Base-by-base conservation (phyloP, 805 yeast genomes). In the Brettanomyces custersianus region DNA sequence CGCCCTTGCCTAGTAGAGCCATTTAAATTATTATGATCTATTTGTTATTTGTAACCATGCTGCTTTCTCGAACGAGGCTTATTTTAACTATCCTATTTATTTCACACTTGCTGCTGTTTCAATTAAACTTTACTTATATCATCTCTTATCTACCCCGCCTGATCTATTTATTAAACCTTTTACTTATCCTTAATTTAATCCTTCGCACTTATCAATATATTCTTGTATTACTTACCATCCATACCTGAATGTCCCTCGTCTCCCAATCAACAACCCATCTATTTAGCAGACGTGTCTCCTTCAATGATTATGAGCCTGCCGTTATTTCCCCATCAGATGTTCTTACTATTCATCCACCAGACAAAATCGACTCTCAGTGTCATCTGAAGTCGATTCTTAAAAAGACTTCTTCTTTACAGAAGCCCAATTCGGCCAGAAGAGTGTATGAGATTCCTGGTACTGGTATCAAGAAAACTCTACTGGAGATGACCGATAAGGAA, bases 401-500 rank as follows among this genome's bases (percentile, higher is more conserved):
- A 15, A 28, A 27, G 26, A 19, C 31, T 9, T 13, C 12, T 13
- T 11, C 9, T 5, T 17, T 15, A 28, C 13, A 12, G 6, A n/a
- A n/a, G 8, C 12, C 20, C 12, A 22, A 18, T n/a, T 13, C 31
- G 9, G 18, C 31, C 13, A 23, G 31, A 18, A 27, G 24, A 13
- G 27, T 20, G 12, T 33, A 33, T 24, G 35, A 33, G 29, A 33
- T 33, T 35, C 18, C 44, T 26, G 29, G 28, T 34, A 33, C 36
- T 23, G 38, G 38, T 37, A 21, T 26, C 15, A 53, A 72, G 37
- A 68, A 71, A 44, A 65, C 71, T 31, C 66, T 68, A 43, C 60
- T 67, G 23, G 72, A 62, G 12, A 66, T 73, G 75, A 61, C 76
- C 12, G 63, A 68, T 48, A 74, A 69, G 38, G 78, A 73, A 49